Evolutionary conservation across 169 alveolate species (phyloP).

Genomic region (Sarcocystis neurona): DNA sequence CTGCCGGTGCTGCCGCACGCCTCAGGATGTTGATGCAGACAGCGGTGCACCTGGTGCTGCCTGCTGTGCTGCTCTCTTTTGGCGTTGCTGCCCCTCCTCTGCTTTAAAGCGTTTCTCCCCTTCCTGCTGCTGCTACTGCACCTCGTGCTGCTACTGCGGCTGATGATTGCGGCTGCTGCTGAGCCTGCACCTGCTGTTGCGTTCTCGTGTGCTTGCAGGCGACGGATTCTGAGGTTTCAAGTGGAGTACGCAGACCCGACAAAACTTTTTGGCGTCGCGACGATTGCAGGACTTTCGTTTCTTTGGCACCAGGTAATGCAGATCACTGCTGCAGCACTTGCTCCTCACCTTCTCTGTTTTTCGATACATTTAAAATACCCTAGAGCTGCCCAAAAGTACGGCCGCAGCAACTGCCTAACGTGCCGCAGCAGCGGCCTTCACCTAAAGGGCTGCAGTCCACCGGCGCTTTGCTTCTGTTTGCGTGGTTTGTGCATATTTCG

Average conservation of each 20-base stretch:
- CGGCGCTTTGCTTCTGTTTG: too few species aligned
- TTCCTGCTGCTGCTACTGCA: too few species aligned
- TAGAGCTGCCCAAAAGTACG: too few species aligned
- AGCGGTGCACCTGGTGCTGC: not conserved
- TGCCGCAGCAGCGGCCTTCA: too few species aligned
- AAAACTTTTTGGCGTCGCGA: constrained; percentile 34
- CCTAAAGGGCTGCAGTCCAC: too few species aligned
- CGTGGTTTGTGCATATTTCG: not conserved
- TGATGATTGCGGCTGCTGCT: not conserved
- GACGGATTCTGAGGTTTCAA: constrained; percentile 38
- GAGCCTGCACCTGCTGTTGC: not conserved
- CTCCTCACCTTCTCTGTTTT: not conserved
- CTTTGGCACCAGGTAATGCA: constrained; percentile 51
- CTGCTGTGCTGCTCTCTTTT: not conserved
- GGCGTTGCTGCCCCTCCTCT: not conserved
- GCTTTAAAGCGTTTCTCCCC: not conserved
- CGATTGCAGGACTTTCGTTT: constrained; percentile 61
- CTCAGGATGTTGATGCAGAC: too few species aligned
- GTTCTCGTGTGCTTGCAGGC: constrained; percentile 14
- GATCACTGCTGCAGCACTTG: not conserved
- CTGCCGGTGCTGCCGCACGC: too few species aligned
- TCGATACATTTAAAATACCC: not conserved
- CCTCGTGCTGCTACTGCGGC: not conserved
- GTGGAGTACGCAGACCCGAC: not conserved
- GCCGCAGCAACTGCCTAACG: too few species aligned